Evolutionary conservation across 345 rosid species (phyloP).

Genomic region (Hypericum androsaemum): DNA sequence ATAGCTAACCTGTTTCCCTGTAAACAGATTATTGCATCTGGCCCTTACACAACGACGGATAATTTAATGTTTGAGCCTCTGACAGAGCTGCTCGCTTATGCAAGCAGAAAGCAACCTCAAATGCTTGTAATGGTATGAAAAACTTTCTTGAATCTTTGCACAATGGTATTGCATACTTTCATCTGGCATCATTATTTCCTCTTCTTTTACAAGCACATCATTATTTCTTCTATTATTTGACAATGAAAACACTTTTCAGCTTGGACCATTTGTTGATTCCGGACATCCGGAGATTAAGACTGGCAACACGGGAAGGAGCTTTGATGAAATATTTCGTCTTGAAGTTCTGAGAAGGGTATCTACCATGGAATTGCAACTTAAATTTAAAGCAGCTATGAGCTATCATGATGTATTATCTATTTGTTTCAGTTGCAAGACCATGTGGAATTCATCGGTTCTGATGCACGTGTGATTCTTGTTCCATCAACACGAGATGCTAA

Average conservation of each 20-base stretch:
- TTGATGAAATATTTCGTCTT: constrained; percentile 48
- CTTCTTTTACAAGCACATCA: too few relatives aligned
- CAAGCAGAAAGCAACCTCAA: constrained; percentile 69
- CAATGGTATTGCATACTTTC: too few relatives aligned
- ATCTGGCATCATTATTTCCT: not conserved
- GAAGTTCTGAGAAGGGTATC: constrained; percentile 68
- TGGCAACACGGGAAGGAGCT: constrained; percentile 49
- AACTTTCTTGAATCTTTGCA: too few relatives aligned
- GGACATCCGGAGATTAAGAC: constrained; percentile 78
- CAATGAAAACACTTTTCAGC: constrained; percentile 34
- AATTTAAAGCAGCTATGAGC: constrained; percentile 1
- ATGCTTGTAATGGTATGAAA: constrained; percentile 60
- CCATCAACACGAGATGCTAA: constrained; percentile 86
- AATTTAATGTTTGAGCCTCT: constrained; percentile 84
- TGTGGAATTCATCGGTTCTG: constrained; percentile 62
- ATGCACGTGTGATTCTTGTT: constrained; percentile 51
- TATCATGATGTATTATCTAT: not conserved
- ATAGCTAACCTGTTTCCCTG: constrained; percentile 2
- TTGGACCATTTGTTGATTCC: constrained; percentile 87
- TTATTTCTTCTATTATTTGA: constrained; percentile 4
- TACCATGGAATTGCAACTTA: constrained; percentile 1
- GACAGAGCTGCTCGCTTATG: constrained; percentile 68
- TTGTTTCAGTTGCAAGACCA: constrained; percentile 70
- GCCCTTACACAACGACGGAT: constrained; percentile 81
- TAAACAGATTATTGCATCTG: constrained; percentile 73